Conservation (phyloP, 106 monocot species). For the Xerophyta viscosa region DNA sequence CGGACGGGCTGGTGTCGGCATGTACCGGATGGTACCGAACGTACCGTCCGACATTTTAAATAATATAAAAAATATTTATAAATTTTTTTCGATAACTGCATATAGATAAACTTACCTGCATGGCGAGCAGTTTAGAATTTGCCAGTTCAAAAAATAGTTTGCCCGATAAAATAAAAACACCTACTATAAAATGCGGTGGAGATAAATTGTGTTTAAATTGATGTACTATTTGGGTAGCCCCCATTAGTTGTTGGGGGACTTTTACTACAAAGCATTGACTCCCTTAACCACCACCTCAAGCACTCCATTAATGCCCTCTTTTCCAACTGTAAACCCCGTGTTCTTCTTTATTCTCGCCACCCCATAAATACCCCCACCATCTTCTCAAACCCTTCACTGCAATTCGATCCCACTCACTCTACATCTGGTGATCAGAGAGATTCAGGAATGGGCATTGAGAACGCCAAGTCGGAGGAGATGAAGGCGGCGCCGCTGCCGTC, state of each 20-base stretch:
- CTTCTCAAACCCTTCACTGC: not conserved
- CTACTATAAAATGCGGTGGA: no score
- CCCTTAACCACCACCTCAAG: not conserved
- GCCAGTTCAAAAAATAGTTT: no score
- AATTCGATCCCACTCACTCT: not conserved
- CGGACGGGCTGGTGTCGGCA: no score
- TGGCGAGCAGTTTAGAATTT: no score
- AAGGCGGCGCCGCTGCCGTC: not conserved
- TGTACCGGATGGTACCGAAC: no score
- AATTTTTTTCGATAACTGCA: no score
- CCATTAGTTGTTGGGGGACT: not conserved
- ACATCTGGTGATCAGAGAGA: not conserved
- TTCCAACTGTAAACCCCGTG: not conserved
- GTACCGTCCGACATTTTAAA: no score
- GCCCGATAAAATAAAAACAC: no score
- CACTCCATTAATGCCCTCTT: constrained; percentile 1
- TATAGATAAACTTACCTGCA: no score
- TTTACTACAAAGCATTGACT: not conserved
- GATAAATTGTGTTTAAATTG: no score
- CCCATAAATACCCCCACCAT: not conserved
- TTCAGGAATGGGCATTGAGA: constrained; percentile 9
- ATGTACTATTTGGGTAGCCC: no score
- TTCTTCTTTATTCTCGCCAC: not conserved
- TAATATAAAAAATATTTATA: no score
- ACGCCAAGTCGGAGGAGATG: not conserved